Percentiles rank a stretch among this genome's conserved stretches.
Conservation (phyloP, 179 eudicot species). For the Beta corolliflora region DNA sequence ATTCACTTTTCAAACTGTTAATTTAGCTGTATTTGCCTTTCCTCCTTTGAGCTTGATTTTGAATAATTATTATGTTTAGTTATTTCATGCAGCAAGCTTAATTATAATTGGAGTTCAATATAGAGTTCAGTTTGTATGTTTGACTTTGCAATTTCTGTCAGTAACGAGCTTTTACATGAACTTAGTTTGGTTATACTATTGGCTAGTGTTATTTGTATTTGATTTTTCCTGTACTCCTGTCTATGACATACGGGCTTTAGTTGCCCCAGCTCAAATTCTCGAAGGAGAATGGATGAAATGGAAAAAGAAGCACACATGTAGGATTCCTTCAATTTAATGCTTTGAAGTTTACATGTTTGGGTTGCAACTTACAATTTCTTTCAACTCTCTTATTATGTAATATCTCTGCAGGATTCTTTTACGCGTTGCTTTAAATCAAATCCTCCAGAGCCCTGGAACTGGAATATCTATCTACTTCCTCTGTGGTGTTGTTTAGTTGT, state of each 20-base stretch:
- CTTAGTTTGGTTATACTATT: not conserved
- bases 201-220: not conserved
- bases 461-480: conserved; percentile 95
- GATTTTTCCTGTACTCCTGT: not conserved
- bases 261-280: not conserved
- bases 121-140: not conserved
- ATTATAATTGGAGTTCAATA: not conserved
- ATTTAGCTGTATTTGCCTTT: not conserved
- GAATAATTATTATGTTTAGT: not conserved
- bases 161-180: not conserved
- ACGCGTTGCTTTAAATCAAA: conserved; percentile 98
- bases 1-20: not conserved
- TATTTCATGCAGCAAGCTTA: not conserved
- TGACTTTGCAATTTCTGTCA: not conserved
- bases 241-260: not conserved
- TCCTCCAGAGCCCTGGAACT: conserved; percentile 99
- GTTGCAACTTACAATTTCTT: not conserved
- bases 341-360: not conserved
- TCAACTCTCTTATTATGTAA: conserved; percentile 2
- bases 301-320: not conserved
- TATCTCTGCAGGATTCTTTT: conserved; percentile 78
- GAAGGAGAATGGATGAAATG: not conserved
- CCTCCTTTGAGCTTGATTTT: not conserved
- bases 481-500: conserved; percentile 90
- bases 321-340: not conserved